Base-by-base conservation (phyloP, 2,329 filamentous ascomycete species). In the Cercospora janseana region DNA sequence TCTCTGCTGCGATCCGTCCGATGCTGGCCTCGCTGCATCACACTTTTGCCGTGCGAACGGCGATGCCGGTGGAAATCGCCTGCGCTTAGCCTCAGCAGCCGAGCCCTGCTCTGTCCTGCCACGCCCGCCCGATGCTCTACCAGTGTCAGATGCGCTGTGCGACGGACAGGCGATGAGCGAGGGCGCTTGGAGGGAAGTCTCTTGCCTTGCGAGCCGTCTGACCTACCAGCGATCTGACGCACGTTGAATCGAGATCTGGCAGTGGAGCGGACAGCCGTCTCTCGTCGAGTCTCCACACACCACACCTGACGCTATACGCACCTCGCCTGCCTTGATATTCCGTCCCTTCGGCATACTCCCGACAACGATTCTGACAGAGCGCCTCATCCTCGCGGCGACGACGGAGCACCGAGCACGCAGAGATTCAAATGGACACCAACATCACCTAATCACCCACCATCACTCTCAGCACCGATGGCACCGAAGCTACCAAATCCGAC, bases 351-450 rank as follows among this genome's bases (percentile, higher is more conserved):
- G 27, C 35, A 24, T 23, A 34, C 3, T 16, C 18, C 31, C 28
- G 38, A 42, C 23, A 29, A 21, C 42, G 28, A n/a, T 24, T 21
- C 32, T 23, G 31, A 12, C 32, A 37, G 2, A 27, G 13, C 2
- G 35, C 18, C 16, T 8, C 4, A 20, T 10, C 23, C n/a, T 15
- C 6, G 15, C 21, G 21, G 15, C 24, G 32, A 37, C 32, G 6
- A 38, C 31, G 44, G 21, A 21, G 32, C 31, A 13, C 12, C 44
- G 9, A 29, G 7, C 7, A n/a, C 34, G 18, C 66, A 72, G 42
- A 15, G n/a, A 29, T 38, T 13, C 51, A 16, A 31, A 53, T 53
- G 51, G 51, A 37, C 18, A 23, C 35, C 26, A n/a, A 42, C 27
- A 49, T 23, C 40, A 49, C 31, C 35, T 28, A 38, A 12, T n/a